These are phyloP conservation scores for Pyricularia grisea DNA, from an alignment of 2,329 filamentous ascomycete species.

Conservation along the genomic window DNA sequence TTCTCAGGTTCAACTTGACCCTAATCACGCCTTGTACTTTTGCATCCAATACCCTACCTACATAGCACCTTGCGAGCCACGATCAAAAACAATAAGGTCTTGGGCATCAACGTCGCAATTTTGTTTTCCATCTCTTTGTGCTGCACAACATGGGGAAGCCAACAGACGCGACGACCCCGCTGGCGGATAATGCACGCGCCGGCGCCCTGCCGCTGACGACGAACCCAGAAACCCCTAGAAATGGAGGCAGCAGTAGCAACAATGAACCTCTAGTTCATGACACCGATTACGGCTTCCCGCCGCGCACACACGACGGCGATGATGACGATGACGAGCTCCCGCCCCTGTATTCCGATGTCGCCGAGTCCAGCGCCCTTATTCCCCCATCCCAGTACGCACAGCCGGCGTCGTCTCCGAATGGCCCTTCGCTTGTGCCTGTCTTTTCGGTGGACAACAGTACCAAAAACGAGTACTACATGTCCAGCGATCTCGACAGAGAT, in stretches of 20 bases:
- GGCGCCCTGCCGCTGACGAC: neutral
- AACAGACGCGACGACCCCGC: neutral
- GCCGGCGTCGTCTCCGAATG: slow-evolving; percentile 4
- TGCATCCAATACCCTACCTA: too few species aligned
- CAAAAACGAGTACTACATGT: slow-evolving; percentile 32
- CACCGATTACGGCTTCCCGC: neutral
- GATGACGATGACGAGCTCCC: slow-evolving; percentile 28
- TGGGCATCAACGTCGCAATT: neutral
- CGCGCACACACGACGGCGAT: slow-evolving; percentile 13
- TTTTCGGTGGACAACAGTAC: slow-evolving; percentile 19
- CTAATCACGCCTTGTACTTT: too few species aligned
- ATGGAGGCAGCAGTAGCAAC: neutral
- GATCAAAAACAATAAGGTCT: neutral
- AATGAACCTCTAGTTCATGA: neutral
- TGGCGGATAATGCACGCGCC: neutral
- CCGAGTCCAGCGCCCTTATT: slow-evolving; percentile 7
- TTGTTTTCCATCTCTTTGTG: neutral
- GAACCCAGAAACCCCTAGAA: neutral
- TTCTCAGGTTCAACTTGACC: too few species aligned
- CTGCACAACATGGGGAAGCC: neutral
- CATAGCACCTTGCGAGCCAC: neutral
- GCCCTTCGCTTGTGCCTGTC: slow-evolving; percentile 6
- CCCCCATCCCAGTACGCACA: slow-evolving; percentile 5
- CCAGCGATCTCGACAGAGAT: slow-evolving; percentile 16
- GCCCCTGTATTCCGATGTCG: slow-evolving; percentile 33